Conservation (phyloP, 768 basidiomycete species). For the Scleroderma citrinum region DNA sequence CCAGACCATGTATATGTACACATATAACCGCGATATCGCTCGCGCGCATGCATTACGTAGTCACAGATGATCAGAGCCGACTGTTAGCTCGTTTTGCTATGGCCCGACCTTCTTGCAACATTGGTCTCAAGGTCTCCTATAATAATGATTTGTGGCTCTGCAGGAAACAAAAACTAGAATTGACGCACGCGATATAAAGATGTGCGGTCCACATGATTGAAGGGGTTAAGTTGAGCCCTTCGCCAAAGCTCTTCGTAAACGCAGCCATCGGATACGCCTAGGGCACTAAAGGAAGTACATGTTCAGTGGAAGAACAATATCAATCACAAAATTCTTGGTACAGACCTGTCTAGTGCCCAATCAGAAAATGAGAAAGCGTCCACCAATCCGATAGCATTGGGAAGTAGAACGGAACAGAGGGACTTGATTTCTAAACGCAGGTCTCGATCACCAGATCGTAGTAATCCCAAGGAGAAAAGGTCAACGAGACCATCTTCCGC, state of each 20-base stretch:
- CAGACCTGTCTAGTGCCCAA: constrained; percentile 66
- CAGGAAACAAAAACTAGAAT: not conserved
- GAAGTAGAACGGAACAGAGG: constrained; percentile 47
- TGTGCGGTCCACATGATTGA: constrained; percentile 47
- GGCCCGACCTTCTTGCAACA: constrained; percentile 19
- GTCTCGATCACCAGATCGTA: constrained; percentile 20
- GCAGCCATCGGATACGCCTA: constrained; percentile 57
- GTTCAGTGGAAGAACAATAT: not conserved
- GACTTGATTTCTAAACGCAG: constrained; percentile 46
- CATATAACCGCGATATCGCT: no score
- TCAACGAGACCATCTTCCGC: constrained; percentile 53
- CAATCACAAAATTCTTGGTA: not conserved
- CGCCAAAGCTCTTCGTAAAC: constrained; percentile 67
- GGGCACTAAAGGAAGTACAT: constrained; percentile 35
- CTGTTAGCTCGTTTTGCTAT: constrained; percentile 13
- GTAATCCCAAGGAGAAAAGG: constrained; percentile 43
- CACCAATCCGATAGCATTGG: constrained; percentile 60
- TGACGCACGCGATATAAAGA: constrained; percentile 50
- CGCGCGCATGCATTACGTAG: no score
- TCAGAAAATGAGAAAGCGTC: constrained; percentile 74
- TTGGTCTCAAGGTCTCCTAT: constrained; percentile 21
- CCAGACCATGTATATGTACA: no score
- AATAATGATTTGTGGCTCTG: not conserved
- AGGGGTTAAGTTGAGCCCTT: constrained; percentile 50
- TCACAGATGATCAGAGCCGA: constrained; percentile 10